These are phyloP conservation scores for Spathaspora girioi DNA, from an alignment of 805 yeast species.

Conservation along the genomic window DNA sequence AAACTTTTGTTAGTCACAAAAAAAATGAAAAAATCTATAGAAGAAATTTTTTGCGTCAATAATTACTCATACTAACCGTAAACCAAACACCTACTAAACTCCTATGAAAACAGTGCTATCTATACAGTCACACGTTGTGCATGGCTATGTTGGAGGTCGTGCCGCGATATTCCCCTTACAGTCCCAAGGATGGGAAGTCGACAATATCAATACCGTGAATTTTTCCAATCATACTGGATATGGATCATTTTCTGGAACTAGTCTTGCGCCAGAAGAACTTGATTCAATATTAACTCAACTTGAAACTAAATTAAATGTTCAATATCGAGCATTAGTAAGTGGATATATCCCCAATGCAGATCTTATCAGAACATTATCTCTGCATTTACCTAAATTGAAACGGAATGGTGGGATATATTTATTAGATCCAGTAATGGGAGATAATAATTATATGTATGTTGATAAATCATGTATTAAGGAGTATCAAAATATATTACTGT, in stretches of 20 bases:
- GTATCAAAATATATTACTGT: conserved; percentile 37
- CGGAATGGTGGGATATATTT: conserved; percentile 42
- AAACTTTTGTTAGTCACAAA: neutral
- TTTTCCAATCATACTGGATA: conserved; percentile 93
- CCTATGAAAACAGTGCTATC: conserved; percentile 18
- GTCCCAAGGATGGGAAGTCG: conserved; percentile 88
- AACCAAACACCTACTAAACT: neutral
- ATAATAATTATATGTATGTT: conserved; percentile 68
- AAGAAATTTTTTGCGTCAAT: neutral
- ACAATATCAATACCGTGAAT: conserved; percentile 81
- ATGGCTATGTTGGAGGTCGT: conserved; percentile 92
- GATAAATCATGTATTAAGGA: conserved; percentile 40
- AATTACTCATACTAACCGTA: neutral
- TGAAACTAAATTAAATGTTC: conserved; percentile 30
- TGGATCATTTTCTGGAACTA: conserved; percentile 59
- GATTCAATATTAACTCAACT: conserved; percentile 54
- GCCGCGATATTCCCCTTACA: conserved; percentile 92
- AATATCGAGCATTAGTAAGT: conserved; percentile 55
- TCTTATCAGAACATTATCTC: conserved; percentile 35
- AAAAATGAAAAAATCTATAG: neutral
- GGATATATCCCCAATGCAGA: conserved; percentile 66
- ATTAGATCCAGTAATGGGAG: conserved; percentile 81
- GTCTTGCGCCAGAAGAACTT: conserved; percentile 40
- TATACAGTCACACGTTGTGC: conserved; percentile 88
- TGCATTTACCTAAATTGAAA: conserved; percentile 36